These are phyloP conservation scores for Punica granatum DNA, from an alignment of 345 rosid genomes.

Conservation along the genomic window DNA sequence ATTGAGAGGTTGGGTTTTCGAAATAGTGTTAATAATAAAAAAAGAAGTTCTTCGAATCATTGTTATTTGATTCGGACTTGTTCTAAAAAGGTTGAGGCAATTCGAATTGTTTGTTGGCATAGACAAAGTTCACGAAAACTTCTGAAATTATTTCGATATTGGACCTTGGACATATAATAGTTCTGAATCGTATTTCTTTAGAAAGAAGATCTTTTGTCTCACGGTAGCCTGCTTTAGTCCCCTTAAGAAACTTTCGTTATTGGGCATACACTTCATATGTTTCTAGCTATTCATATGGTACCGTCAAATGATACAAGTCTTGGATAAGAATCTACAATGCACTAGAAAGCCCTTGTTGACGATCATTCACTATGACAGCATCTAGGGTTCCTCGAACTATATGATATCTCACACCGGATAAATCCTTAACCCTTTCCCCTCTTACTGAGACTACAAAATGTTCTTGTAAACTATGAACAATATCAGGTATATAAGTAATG, in stretches of 20 bases:
- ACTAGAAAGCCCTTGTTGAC: neutral
- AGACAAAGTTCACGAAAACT: no score
- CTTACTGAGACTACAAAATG: conserved; percentile 5
- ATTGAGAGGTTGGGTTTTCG: no score
- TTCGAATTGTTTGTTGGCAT: no score
- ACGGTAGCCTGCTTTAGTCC: no score
- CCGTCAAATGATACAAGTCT: neutral
- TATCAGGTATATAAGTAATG: conserved; percentile 2
- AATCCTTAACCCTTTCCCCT: conserved; percentile 7
- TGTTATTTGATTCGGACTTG: neutral
- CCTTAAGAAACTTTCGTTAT: neutral
- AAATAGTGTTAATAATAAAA: no score
- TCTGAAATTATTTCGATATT: no score
- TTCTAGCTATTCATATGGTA: neutral
- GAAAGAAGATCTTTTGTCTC: no score
- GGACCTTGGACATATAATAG: no score
- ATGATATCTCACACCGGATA: neutral
- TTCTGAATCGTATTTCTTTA: no score
- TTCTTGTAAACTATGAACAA: conserved; percentile 3
- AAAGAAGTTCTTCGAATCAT: neutral
- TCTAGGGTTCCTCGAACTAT: neutral
- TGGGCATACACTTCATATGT: conserved; percentile 2
- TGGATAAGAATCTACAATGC: conserved; percentile 4
- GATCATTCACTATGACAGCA: neutral
- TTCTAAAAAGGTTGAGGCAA: neutral